Evolutionary conservation across 179 eudicot species (phyloP), one percentile per base, ranked within the genome.

Genomic region (Actinidia arguta): DNA sequence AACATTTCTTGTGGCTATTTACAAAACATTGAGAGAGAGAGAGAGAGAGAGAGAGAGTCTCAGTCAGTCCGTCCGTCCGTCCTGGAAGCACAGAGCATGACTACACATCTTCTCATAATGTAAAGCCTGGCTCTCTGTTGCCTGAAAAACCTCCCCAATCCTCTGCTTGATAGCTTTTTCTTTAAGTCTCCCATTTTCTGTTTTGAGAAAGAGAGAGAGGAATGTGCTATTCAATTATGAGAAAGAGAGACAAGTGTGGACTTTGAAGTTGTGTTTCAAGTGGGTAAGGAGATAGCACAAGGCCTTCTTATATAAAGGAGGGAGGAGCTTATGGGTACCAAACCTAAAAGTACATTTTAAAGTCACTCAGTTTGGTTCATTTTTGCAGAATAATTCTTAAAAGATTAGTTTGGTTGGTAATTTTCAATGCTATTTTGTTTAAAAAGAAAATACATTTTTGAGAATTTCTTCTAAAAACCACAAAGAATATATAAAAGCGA

Each of bases 81-180:
- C 86, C 17, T 76, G 84, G 76, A 72, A 84, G 81, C 84, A 84
- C 47, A 84, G 54, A 84, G 86, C 56, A 84, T 77, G 62, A 77
- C 52, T 17, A 84, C 56, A 24, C 86, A 84, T 81, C 84, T 84
- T 78, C 84, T 70, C 42, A 81, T 70, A 11, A 84, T 84, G 81
- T 84, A 84, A 79, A 84, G 78, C 81, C 86, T 84, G 0, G 81
- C 86, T 77, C 84, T 47, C 55, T 84, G 79, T 66, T 81, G 78
- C 78, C 81, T 84, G 18, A 84, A 46, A 48, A 76, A 84, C 50
- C 84, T 82, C 55, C 74, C 73, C 14, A 76, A n/a, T 68, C 82
- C 75, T 76, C 71, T 84, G 36, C 58, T 58, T 76, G 77, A 56
- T 13, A 77, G 39, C 50, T 36, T 77, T 70, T 77, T 76, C 56